A percentile compares a stretch with the other conserved stretches of the same genome.
phyloP scores from a whole-genome alignment of 2,329 filamentous ascomycete species.

The Lachnellula cervina region DNA sequence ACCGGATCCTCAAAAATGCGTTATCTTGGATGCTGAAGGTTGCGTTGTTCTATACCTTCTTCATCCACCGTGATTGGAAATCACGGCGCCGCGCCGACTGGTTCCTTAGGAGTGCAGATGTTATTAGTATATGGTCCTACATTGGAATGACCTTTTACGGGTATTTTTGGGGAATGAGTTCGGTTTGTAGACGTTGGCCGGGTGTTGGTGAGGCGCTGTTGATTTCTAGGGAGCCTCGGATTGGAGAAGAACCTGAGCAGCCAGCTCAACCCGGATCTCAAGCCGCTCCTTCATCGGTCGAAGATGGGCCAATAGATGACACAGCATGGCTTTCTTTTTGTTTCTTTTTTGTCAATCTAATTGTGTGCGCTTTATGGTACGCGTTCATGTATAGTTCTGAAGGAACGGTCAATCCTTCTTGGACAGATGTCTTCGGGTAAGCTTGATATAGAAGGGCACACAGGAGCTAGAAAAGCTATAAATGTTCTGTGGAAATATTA shows the following conservation, averaged over 20 bases:
- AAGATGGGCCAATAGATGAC: neutral
- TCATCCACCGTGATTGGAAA: too few relatives aligned
- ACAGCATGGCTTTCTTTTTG: neutral
- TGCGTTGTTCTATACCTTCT: too few relatives aligned
- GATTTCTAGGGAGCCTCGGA: neutral
- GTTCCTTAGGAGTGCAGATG: too few relatives aligned
- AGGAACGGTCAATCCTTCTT: constrained; percentile 4
- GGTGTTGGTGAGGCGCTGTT: neutral
- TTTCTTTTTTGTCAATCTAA: constrained; percentile 4
- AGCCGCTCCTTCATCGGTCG: neutral
- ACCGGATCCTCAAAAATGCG: too few relatives aligned
- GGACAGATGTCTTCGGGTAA: constrained; percentile 13
- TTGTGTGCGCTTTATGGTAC: constrained; percentile 8
- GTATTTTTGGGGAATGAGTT: neutral
- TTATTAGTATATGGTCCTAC: too few relatives aligned
- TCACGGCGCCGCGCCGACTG: too few relatives aligned
- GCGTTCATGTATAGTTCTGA: constrained; percentile 4
- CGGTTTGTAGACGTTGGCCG: neutral
- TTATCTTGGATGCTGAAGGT: too few relatives aligned
- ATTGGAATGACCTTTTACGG: neutral
- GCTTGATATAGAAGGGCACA: neutral
- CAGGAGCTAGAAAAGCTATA: too few relatives aligned
- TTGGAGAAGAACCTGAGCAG: neutral
- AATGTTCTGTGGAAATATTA: too few relatives aligned
- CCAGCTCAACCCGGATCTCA: too few relatives aligned